Evolutionary conservation across 2,329 filamentous ascomycete genomes (phyloP).

Genomic region (Paecilomyces fulvus): DNA sequence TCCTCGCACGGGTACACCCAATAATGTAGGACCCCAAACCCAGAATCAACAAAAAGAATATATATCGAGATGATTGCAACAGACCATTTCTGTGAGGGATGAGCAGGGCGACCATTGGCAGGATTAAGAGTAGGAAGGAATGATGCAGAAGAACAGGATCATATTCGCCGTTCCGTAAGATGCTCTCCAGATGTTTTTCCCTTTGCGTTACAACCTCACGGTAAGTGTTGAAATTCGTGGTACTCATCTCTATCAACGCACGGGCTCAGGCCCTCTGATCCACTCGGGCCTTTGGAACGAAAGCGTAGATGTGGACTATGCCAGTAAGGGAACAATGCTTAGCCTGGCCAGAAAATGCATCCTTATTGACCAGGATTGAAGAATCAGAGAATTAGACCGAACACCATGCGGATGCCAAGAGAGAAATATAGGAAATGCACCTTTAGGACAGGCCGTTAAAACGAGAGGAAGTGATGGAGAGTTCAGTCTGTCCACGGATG

Average conservation of each 20-base stretch:
- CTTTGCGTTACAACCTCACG: constrained; percentile 17
- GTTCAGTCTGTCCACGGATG: too few species aligned
- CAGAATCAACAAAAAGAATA: constrained; percentile 38
- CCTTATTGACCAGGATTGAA: not conserved
- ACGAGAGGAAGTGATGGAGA: too few species aligned
- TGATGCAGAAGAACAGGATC: constrained; percentile 30
- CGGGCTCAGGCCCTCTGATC: not conserved
- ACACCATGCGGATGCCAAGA: not conserved
- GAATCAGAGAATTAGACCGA: not conserved
- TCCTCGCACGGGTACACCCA: constrained; percentile 37
- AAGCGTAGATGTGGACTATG: not conserved
- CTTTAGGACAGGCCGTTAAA: too few species aligned
- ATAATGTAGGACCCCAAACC: constrained; percentile 38
- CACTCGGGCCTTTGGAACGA: not conserved
- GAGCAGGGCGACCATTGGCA: constrained; percentile 43
- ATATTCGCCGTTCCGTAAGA: constrained; percentile 19
- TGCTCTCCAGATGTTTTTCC: constrained; percentile 13
- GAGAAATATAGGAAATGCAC: not conserved
- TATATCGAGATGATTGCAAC: constrained; percentile 27
- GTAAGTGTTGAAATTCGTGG: constrained; percentile 17
- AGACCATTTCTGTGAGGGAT: constrained; percentile 37
- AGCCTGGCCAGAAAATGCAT: not conserved
- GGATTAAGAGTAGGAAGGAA: constrained; percentile 17
- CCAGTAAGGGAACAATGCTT: not conserved
- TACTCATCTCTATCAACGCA: constrained; percentile 15